Base-by-base conservation (phyloP, 148 eudicot genomes). In the Spergularia bocconei region DNA sequence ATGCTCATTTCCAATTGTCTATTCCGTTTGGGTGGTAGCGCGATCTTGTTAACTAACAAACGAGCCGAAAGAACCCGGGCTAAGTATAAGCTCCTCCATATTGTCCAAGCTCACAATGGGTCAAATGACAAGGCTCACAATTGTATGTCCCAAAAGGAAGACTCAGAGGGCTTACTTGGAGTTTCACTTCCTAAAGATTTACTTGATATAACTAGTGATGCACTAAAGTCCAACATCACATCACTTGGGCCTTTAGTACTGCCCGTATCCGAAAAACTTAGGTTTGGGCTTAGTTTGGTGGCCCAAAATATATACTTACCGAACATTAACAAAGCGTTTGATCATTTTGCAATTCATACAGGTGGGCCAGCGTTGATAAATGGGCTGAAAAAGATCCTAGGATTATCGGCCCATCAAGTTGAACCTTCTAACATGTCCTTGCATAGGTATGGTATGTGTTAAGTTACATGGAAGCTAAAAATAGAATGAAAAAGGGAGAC, bases 331-430 rank as follows among this genome's bases (percentile, higher is more conserved):
- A 53, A 69, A 23, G 78, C 73, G 15, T 83, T 83, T 48, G 81
- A 83, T n/a, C 86, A 83, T 67, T 72, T 79, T 75, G 79, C 83
- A n/a, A 65, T 79, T 21, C 86, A 79, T 50, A 82, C 80, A 0
- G 83, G 83, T 6, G 85, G 85, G n/a, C 69, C 78, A 33, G 88
- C 88, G 4, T 83, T 86, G 62, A 86, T 86, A 11, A 84, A 86
- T 17, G 88, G 83, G 79, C 60, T 83, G 29, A 83, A 83, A 75
- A 86, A 71, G 74, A 77, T 67, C 33, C 85, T 86, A 6, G 58
- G 63, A 54, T 79, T 83, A 10, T 69, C 88, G 57, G 75, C 53
- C 10, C 70, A 76, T 23, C 84, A 86, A 41, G 83, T 83, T 60
- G 88, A 86, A 68, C 83, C 84, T 23, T 86, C 86, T 38, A 77